Evolutionary conservation across 2,329 filamentous ascomycete species (phyloP).

Genomic region (Colletotrichum ledebouriae): DNA sequence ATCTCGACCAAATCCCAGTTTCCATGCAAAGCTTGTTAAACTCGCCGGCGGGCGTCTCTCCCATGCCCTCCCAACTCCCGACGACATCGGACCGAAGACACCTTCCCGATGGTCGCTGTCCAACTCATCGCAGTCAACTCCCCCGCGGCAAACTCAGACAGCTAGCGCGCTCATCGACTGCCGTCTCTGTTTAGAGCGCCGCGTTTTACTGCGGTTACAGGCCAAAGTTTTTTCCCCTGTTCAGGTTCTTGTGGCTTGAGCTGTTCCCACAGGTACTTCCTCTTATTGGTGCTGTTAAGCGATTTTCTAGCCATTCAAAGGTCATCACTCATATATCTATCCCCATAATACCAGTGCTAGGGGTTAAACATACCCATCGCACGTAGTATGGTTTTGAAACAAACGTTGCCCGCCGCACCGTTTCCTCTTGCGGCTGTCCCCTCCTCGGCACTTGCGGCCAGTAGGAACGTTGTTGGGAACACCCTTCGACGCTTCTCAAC

Average conservation of each 20-base stretch:
- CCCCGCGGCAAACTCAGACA: slow-evolving; percentile 1
- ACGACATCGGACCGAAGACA: not conserved
- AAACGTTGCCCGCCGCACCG: slow-evolving; percentile 36
- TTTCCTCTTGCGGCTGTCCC: not conserved
- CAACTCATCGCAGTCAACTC: not conserved
- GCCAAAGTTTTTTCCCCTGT: too few relatives aligned
- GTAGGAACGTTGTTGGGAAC: not conserved
- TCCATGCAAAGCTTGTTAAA: slow-evolving; percentile 14
- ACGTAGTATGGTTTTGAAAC: slow-evolving; percentile 13
- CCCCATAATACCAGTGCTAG: too few relatives aligned
- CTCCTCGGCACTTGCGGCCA: slow-evolving; percentile 3
- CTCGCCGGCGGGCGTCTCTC: slow-evolving; percentile 6
- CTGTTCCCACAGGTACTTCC: too few relatives aligned
- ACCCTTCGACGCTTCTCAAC: not conserved
- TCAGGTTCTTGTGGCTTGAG: too few relatives aligned
- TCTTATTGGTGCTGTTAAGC: too few relatives aligned
- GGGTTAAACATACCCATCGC: too few relatives aligned
- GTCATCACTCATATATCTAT: too few relatives aligned
- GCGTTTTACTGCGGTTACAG: too few relatives aligned
- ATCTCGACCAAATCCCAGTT: slow-evolving; percentile 8
- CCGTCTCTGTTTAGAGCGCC: not conserved
- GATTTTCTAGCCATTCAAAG: too few relatives aligned
- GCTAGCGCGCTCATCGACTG: not conserved
- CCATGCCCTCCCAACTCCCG: not conserved
- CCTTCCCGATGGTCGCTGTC: not conserved